Percentiles rank a stretch among this genome's conserved stretches.
Conservation (phyloP, 1,284 basidiomycete genomes). For the Pseudozyma pruni region DNA sequence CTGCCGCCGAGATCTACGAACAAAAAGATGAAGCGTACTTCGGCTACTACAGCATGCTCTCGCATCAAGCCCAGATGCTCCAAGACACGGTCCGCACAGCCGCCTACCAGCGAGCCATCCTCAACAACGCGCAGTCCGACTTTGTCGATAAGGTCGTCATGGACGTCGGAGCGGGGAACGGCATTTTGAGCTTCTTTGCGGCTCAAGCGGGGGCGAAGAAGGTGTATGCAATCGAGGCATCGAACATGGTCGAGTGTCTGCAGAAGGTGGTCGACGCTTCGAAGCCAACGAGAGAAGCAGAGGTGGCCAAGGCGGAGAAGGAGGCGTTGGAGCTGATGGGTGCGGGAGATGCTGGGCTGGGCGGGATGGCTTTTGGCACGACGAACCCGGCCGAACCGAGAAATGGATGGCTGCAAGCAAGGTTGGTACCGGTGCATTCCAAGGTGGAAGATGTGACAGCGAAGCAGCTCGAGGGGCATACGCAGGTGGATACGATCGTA, state of each 20-base stretch:
- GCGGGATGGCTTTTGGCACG: slow-evolving; percentile 5
- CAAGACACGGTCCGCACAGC: slow-evolving; percentile 63
- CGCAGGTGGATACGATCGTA: slow-evolving; percentile 71
- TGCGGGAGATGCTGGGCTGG: slow-evolving; percentile 12
- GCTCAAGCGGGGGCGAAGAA: slow-evolving; percentile 70
- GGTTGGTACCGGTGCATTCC: slow-evolving; percentile 52
- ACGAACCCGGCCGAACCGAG: slow-evolving; percentile 27
- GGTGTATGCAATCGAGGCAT: slow-evolving; percentile 71
- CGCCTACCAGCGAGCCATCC: slow-evolving; percentile 61
- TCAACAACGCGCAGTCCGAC: slow-evolving; percentile 40
- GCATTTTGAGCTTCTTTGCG: slow-evolving; percentile 71
- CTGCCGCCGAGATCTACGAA: slow-evolving; percentile 44
- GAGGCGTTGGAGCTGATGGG: slow-evolving; percentile 41
- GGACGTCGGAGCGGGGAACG: slow-evolving; percentile 72
- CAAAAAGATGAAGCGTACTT: slow-evolving; percentile 65
- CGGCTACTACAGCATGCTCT: slow-evolving; percentile 62
- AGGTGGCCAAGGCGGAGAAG: slow-evolving; percentile 48
- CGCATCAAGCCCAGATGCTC: slow-evolving; percentile 65
- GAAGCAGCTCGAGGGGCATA: slow-evolving; percentile 32
- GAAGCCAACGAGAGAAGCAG: slow-evolving; percentile 34
- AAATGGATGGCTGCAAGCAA: slow-evolving; percentile 53
- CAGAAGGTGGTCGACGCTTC: slow-evolving; percentile 65
- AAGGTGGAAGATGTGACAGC: slow-evolving; percentile 63
- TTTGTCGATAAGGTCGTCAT: slow-evolving; percentile 58
- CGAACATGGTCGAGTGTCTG: slow-evolving; percentile 71